phyloP scores from a whole-genome alignment of 225 moss, liverwort and hornwort genomes.

The Sphagnum tenellum region DNA sequence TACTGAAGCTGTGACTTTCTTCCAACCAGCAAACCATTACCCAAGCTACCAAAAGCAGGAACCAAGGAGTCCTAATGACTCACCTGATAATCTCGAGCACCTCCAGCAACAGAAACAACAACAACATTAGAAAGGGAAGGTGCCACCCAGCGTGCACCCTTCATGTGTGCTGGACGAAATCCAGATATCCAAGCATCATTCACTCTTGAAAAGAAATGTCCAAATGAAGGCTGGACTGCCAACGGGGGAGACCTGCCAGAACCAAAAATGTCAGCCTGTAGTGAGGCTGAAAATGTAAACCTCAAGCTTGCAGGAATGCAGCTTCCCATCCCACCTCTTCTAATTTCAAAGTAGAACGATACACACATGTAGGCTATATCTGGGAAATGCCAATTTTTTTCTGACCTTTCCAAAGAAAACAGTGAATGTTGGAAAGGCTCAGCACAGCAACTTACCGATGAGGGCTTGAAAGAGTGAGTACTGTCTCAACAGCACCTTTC shows the following conservation, averaged over 20 bases:
- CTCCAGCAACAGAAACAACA: slow-evolving; percentile 94
- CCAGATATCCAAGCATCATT: slow-evolving; percentile 90
- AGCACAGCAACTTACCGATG: slow-evolving; percentile 54
- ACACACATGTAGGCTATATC: no score
- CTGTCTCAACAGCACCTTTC: slow-evolving; percentile 74
- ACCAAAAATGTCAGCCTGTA: not conserved
- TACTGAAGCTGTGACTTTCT: no score
- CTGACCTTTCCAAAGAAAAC: not conserved
- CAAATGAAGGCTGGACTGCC: slow-evolving; percentile 94
- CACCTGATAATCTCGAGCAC: slow-evolving; percentile 94
- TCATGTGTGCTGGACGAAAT: slow-evolving; percentile 37
- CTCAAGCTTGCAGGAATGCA: not conserved
- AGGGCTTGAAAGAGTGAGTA: slow-evolving; percentile 90
- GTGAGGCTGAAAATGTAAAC: not conserved
- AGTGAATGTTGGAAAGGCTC: not conserved
- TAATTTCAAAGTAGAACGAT: not conserved
- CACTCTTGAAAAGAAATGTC: slow-evolving; percentile 79
- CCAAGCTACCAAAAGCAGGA: not conserved
- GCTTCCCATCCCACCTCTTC: not conserved
- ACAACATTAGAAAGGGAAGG: slow-evolving; percentile 73
- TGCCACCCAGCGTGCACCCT: slow-evolving; percentile 40
- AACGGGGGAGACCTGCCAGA: slow-evolving; percentile 71
- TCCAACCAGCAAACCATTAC: no score
- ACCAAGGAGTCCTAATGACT: slow-evolving; percentile 7
- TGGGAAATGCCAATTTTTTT: not conserved